A percentile compares a stretch with the other conserved stretches of the same genome.
These are phyloP conservation scores for Apostasia ramifera DNA, from an alignment of 106 monocot species.

Conservation along the genomic window DNA sequence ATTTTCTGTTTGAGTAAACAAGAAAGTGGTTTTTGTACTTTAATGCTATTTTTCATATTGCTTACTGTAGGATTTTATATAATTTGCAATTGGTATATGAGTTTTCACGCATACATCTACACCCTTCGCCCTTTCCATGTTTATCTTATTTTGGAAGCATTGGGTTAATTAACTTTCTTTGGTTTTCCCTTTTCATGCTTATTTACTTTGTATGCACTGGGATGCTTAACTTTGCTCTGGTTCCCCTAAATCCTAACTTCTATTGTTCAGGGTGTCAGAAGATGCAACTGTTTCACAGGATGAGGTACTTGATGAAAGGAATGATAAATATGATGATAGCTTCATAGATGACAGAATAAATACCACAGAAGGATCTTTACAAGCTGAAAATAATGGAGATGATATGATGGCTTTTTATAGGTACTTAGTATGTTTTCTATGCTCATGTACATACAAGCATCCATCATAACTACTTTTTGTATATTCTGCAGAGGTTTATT, in stretches of 20 bases:
- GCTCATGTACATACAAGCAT: too few species aligned
- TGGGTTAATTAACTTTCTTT: background rate
- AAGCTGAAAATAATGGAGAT: conserved; percentile 38
- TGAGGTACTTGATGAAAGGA: conserved; percentile 47
- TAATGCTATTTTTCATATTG: background rate
- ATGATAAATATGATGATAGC: conserved; percentile 73
- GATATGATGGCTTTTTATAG: conserved; percentile 96
- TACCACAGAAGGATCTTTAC: conserved; percentile 34
- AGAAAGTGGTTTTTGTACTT: background rate
- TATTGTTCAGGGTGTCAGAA: conserved; percentile 65
- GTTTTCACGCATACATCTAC: too few species aligned
- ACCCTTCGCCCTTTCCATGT: too few species aligned
- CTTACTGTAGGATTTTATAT: background rate
- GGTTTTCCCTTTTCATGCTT: background rate
- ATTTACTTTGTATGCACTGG: background rate
- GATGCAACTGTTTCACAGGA: conserved; percentile 79
- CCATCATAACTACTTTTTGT: too few species aligned
- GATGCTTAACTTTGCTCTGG: background rate
- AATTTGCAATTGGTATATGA: too few species aligned
- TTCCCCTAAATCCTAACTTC: background rate
- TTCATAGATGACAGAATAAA: conserved; percentile 78
- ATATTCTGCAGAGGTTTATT: too few species aligned
- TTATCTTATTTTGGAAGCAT: too few species aligned
- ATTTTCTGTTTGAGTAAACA: background rate
- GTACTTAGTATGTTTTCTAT: conserved; percentile 15